Evolutionary conservation across 169 alveolate genomes (phyloP), one percentile per base, ranked within the genome.

Genomic region (Cyclospora cayetanensis): DNA sequence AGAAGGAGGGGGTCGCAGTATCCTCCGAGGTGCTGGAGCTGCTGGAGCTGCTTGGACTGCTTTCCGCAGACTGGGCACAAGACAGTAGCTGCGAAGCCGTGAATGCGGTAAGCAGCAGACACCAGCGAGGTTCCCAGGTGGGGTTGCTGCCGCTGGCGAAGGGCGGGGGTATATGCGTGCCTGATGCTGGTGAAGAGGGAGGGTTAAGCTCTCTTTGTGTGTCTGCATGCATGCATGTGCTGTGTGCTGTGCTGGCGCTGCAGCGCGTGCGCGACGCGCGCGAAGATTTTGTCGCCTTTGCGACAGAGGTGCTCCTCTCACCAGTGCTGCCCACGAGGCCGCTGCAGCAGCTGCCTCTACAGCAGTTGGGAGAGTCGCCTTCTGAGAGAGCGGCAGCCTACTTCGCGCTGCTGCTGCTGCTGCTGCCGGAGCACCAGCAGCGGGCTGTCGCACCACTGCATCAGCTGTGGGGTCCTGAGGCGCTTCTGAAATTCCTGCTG

Each of bases 401-500:
- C 60, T 46, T 46, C 60, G 15, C 15, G 76, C 76, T 27, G 76
- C 76, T 27, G 76, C 76, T 27, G 76, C 76, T 27, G 41, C 76
- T 27, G 76, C 76, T 27, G 76, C 76, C n/a, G 76, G 42, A 63
- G 76, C 76, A 63, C 22, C 76, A 63, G 37, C 31, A 63, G 76
- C 76, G 31, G 7, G 37, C 35, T 18, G 42, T 15, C 35, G 2
- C 12, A 35, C 31, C 25, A 3, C 25, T 53, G 4, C 25, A 15
- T 31, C 25, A 31, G 2, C 68, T 53, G 3, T 5, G 68, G 68
- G 68, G n/a, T 31, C 68, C 68, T 25, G 68, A 53, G 68, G 11
- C 68, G 29, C 3, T 46, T 15, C 60, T 46, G 7, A 46, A 46
- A 15, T 15, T 46, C n/a, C 60, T 46, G 60, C 15, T 46, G 60